Evolutionary conservation across 2,329 filamentous ascomycete genomes (phyloP).

Genomic region (Talaromyces piceae): DNA sequence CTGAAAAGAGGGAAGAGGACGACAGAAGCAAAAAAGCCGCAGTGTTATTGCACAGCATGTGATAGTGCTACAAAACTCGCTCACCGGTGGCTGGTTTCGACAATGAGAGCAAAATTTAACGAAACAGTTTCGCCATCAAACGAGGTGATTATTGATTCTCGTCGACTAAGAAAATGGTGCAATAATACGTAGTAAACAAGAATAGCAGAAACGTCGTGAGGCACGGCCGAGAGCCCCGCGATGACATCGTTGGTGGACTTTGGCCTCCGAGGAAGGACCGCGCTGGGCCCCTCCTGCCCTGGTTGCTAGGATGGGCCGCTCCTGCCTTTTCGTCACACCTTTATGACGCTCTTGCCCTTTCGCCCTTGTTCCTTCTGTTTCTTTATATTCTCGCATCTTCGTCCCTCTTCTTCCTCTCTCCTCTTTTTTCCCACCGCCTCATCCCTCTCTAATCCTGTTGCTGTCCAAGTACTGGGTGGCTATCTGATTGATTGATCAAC

Average conservation of each 20-base stretch:
- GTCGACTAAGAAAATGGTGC: too few relatives aligned
- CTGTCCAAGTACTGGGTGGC: not conserved
- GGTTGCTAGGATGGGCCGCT: not conserved
- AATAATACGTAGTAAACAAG: too few relatives aligned
- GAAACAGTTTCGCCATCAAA: too few relatives aligned
- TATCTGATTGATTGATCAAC: too few relatives aligned
- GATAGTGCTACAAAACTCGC: not conserved
- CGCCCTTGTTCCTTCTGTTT: constrained; percentile 12
- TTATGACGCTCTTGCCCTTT: too few relatives aligned
- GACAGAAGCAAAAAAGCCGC: too few relatives aligned
- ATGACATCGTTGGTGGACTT: constrained; percentile 11
- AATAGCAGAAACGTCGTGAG: not conserved
- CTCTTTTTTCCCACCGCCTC: constrained; percentile 6
- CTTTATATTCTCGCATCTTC: constrained; percentile 13
- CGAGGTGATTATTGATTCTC: too few relatives aligned
- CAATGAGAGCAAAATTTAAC: too few relatives aligned
- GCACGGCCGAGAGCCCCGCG: constrained; percentile 10
- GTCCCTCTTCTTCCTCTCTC: constrained; percentile 10
- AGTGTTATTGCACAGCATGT: not conserved
- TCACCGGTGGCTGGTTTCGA: not conserved
- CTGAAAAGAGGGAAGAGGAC: not conserved
- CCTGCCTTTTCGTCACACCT: constrained; percentile 1
- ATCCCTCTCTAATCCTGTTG: not conserved
- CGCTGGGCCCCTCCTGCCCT: not conserved
- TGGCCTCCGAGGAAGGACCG: not conserved